Evolutionary conservation across 169 alveolate species (phyloP).

Genomic region (Plasmodium ovale): DNA sequence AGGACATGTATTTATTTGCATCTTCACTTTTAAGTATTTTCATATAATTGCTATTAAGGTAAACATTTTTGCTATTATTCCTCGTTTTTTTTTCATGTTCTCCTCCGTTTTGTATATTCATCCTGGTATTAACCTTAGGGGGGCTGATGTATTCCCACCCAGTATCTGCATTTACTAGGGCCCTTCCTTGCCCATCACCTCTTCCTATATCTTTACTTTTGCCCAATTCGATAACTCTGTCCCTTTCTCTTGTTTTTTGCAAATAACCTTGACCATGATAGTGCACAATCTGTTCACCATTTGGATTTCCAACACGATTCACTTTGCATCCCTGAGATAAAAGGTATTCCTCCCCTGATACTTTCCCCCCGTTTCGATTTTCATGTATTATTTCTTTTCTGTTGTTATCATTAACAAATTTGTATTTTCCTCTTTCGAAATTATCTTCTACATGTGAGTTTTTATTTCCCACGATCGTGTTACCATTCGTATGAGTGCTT

Average conservation of each 20-base stretch:
- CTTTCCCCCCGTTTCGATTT: too few species aligned
- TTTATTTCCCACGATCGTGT: not conserved
- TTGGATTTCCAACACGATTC: not conserved
- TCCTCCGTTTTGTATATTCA: not conserved
- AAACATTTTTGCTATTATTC: slow-evolving; percentile 28
- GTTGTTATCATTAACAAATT: not conserved
- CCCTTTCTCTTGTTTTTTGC: not conserved
- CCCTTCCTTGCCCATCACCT: too few species aligned
- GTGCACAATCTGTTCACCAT: not conserved
- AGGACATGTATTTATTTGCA: slow-evolving; percentile 23
- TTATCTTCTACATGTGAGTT: not conserved
- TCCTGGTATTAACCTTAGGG: not conserved
- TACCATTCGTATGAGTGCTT: not conserved
- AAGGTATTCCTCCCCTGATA: too few species aligned
- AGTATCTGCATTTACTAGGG: too few species aligned
- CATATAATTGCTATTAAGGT: slow-evolving; percentile 46
- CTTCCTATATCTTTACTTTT: too few species aligned
- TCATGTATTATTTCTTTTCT: too few species aligned
- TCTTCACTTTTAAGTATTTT: slow-evolving; percentile 33
- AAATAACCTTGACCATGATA: too few species aligned
- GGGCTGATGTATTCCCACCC: slow-evolving; percentile 1
- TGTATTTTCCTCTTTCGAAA: not conserved
- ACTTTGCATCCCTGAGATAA: not conserved
- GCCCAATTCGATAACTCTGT: not conserved
- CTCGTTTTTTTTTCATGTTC: not conserved